Evolutionary conservation across 257 asterid genomes (phyloP).

Genomic region (Solanum corneliomulleri): DNA sequence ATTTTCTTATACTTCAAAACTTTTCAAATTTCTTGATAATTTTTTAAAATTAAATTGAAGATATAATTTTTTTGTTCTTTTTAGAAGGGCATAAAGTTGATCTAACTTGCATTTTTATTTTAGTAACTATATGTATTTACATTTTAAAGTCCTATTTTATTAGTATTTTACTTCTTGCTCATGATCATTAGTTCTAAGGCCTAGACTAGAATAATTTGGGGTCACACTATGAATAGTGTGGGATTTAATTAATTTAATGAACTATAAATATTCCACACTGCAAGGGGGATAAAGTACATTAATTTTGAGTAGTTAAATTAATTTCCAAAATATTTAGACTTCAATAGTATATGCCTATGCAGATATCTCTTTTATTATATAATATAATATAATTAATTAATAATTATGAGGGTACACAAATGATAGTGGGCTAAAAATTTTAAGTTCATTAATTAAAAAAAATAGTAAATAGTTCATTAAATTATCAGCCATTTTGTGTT

Average conservation of each 20-base stretch:
- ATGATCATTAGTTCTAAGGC: background rate
- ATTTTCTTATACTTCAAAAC: background rate
- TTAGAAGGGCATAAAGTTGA: background rate
- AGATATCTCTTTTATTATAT: background rate
- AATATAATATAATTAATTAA: too few relatives aligned
- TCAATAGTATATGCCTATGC: background rate
- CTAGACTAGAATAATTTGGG: background rate
- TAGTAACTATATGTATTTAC: background rate
- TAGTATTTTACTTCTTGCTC: background rate
- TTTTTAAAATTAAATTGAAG: background rate
- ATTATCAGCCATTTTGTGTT: background rate
- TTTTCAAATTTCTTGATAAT: background rate
- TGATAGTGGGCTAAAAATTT: background rate
- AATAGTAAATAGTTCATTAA: background rate
- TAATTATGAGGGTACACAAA: background rate
- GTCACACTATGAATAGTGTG: background rate
- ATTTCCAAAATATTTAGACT: background rate
- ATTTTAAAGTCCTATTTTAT: background rate
- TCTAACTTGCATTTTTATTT: background rate
- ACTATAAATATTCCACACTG: background rate
- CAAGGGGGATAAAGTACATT: background rate
- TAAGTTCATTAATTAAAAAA: background rate
- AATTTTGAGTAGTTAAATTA: background rate
- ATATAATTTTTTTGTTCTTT: background rate
- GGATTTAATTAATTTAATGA: background rate